A percentile compares a stretch with the other conserved stretches of the same genome.
Conservation (phyloP, 495 filamentous ascomycete species). For the Talaromyces borbonicus region DNA sequence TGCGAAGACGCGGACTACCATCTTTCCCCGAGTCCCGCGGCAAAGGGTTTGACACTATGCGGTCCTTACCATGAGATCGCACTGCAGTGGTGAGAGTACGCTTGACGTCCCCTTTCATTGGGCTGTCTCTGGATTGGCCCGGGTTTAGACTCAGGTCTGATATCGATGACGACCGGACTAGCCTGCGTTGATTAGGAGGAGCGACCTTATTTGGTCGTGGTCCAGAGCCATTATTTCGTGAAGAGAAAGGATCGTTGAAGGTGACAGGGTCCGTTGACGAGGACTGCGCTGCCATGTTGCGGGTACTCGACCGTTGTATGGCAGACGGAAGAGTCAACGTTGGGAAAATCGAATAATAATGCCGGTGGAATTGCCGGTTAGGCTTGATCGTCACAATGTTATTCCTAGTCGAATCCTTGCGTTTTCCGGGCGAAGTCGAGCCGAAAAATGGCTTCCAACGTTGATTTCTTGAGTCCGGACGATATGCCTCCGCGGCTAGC, state of each 20-base stretch:
- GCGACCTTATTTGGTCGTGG: background rate
- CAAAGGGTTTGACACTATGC: constrained; percentile 8
- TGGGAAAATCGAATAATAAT: constrained; percentile 2
- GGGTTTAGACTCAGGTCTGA: constrained; percentile 16
- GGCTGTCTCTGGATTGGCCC: background rate
- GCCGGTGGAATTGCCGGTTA: constrained; percentile 17
- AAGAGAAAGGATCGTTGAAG: constrained; percentile 4
- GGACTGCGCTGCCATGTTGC: background rate
- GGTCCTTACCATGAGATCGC: background rate
- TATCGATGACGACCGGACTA: constrained; percentile 23
- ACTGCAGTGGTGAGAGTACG: background rate
- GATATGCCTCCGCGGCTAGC: background rate
- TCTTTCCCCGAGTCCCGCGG: constrained; percentile 4
- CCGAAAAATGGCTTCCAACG: constrained; percentile 40
- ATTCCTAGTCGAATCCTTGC: constrained; percentile 1
- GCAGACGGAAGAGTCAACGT: constrained; percentile 4
- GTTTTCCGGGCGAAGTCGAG: constrained; percentile 17
- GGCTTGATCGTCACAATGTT: constrained; percentile 12
- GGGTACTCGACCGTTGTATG: background rate
- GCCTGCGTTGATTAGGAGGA: constrained; percentile 8
- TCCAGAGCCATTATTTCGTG: background rate
- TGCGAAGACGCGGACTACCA: constrained; percentile 14
- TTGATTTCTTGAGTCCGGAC: constrained; percentile 3
- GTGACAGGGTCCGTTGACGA: background rate
- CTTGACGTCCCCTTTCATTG: constrained; percentile 1